Evolutionary conservation across 805 yeast genomes (phyloP), one percentile per base, ranked within the genome.

Genomic region (Wickerhamiella sergipiensis): DNA sequence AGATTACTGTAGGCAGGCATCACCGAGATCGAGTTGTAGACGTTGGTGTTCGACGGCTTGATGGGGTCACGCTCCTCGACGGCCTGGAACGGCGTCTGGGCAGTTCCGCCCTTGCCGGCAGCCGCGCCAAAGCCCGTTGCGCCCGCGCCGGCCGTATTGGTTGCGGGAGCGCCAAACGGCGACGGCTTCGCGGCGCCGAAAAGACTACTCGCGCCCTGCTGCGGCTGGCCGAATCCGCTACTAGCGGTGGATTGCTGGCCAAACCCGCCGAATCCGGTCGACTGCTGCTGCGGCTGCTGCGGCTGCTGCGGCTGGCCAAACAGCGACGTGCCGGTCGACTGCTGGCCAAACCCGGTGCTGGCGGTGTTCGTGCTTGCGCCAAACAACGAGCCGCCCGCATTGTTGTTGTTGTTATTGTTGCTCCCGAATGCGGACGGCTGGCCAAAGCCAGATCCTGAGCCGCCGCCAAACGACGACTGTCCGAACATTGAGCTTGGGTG

Each of bases 1-100:
- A 67, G 85, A 58, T 80, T 80, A 59, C 75, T 76, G 64, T 90
- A 92, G 65, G 87, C 95, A 5, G 95, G 95, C 97, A 92, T 89
- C 45, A 85, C 77, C 10, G 85, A 71, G 54, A 92, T 83, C 58
- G 79, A 79, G 66, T 90, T 86, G 67, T 72, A 89, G 40, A 38
- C 43, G 45, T 42, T 47, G 47, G 73, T 67, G 50, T 79, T 80
- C 19, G 72, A 70, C 6, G 77, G 75, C 31, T 79, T 76, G 12
- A 80, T 71, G 36, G 67, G 63, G 61, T 89, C 97, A 60, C 83
- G 84, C 64, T 90, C 97, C 36, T 74, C 71, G 56, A 67, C 73
- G 8, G 88, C 75, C 48, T 78, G 72, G 63, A 80, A 89, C 1
- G 95, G 90, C 58, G 75, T 79, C 8, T 73, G 67, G 0, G 81